Evolutionary conservation across 169 alveolate species (phyloP).

Genomic region (Plasmodium blacklocki): DNA sequence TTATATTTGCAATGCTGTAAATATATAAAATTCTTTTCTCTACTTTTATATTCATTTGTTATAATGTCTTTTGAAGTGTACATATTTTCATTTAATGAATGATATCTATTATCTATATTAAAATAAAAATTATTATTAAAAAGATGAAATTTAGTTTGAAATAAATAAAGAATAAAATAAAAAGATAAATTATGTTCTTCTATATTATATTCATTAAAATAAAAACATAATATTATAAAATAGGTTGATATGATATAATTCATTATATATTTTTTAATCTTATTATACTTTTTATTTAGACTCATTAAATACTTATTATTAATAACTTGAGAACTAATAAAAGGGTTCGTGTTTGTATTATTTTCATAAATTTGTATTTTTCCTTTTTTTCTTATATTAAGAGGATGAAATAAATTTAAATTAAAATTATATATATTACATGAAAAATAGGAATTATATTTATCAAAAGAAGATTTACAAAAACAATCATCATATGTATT

Average conservation of each 20-base stretch:
- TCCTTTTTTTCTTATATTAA: conserved; percentile 4
- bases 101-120: background rate
- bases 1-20: background rate
- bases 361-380: background rate
- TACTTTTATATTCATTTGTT: background rate
- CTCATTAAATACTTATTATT: conserved; percentile 48
- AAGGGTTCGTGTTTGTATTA: background rate
- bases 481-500: background rate
- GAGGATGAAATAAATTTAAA: conserved; percentile 49
- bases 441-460: background rate
- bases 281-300: conserved; percentile 30
- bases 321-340: conserved; percentile 26
- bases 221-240: conserved; percentile 28
- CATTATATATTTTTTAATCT: conserved; percentile 31
- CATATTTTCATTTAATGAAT: conserved; percentile 4
- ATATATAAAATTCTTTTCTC: background rate
- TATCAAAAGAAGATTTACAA: no score
- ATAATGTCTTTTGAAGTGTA: no score
- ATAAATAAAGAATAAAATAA: conserved; percentile 20
- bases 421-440: conserved; percentile 49
- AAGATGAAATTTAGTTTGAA: conserved; percentile 28
- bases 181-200: conserved; percentile 23
- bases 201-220: conserved; percentile 50
- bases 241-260: conserved; percentile 32
- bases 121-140: conserved; percentile 23